Evolutionary conservation across 148 eudicot genomes (phyloP).

Genomic region (Amaranthus hypochondriacus): DNA sequence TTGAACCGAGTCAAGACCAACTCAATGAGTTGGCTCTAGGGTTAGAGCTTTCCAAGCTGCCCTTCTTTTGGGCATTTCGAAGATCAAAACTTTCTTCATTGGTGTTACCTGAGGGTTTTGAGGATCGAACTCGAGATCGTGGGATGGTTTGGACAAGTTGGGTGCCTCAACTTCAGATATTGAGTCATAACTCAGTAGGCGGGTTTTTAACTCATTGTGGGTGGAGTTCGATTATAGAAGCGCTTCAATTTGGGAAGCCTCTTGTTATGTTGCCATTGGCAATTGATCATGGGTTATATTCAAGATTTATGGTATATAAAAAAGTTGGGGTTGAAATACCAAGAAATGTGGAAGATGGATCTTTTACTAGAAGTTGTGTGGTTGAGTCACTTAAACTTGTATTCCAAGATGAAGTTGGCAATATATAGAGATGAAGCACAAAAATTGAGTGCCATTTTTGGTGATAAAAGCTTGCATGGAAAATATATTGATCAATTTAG

Average conservation of each 20-base stretch:
- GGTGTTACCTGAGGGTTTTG: conserved; percentile 39
- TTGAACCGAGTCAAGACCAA: conserved; percentile 31
- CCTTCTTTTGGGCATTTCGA: conserved; percentile 42
- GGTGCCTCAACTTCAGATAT: conserved; percentile 43
- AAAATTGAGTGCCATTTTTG: conserved; percentile 27
- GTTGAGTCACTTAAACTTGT: conserved; percentile 27
- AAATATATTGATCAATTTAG: conserved; percentile 22
- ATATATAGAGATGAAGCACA: conserved; percentile 28
- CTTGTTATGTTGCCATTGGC: conserved; percentile 22
- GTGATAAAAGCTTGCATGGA: conserved; percentile 19
- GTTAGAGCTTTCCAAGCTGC: conserved; percentile 26
- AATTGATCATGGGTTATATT: conserved; percentile 24
- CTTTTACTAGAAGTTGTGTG: conserved; percentile 30
- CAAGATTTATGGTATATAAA: conserved; percentile 17
- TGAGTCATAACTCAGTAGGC: conserved; percentile 38
- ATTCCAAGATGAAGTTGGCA: conserved; percentile 28
- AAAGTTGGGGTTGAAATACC: conserved; percentile 18
- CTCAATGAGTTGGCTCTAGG: conserved; percentile 35
- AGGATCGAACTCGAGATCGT: conserved; percentile 28
- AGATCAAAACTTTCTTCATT: conserved; percentile 9
- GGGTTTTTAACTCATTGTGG: conserved; percentile 41
- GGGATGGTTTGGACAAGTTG: conserved; percentile 37
- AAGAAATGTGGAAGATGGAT: conserved; percentile 19
- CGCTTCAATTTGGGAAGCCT: conserved; percentile 22
- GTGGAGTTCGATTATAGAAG: conserved; percentile 26